Base-by-base conservation (phyloP, 208 protist genomes). In the Trypanosoma avium region DNA sequence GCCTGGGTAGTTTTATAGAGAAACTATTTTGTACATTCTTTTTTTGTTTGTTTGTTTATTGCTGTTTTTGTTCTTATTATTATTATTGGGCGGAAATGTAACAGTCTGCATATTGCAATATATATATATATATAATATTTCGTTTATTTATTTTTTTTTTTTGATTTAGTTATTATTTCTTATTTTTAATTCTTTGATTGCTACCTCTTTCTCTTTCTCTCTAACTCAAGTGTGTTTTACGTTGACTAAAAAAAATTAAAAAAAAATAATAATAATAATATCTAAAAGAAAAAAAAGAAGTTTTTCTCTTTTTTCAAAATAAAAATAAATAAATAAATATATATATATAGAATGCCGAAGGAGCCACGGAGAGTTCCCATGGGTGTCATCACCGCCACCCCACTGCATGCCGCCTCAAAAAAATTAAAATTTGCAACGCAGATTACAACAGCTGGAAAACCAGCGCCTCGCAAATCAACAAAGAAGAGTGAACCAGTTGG, bases 381-480 rank as follows among this genome's bases (percentile, higher is more conserved):
- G 86, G 84, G 86, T 61, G 75, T 95, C 73, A 93, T 93, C 70
- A 81, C 73, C 52, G 84, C 86, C 8, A 79, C 80, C 68, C 82
- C 82, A 24, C 49, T 87, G 26, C 75, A 79, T 49, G 65, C 74
- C 22, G 55, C 75, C 5, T 72, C 77, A 12, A 63, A 69, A 22
- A 91, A 90, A 56, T 78, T 95, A 24, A 88, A 85, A 59, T 95
- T 95, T 40, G 73, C 76, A 21, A 93, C 89, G 22, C 81, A 88
- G 27, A 70, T 87, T 10, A 75, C 75, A 13, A 87, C 77, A n/a
- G 56, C 86, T 4, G 90, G 90, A 30, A 90, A 90, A 67, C 83
- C 84, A 10, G 57, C 55, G 15, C 56, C 82, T 33, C 79, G 49
- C 19, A 82, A 79, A 69, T 64, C 79, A 50, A 42, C 57, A 10